Conservation (phyloP, 169 alveolate genomes). For the Plasmodium relictum region DNA sequence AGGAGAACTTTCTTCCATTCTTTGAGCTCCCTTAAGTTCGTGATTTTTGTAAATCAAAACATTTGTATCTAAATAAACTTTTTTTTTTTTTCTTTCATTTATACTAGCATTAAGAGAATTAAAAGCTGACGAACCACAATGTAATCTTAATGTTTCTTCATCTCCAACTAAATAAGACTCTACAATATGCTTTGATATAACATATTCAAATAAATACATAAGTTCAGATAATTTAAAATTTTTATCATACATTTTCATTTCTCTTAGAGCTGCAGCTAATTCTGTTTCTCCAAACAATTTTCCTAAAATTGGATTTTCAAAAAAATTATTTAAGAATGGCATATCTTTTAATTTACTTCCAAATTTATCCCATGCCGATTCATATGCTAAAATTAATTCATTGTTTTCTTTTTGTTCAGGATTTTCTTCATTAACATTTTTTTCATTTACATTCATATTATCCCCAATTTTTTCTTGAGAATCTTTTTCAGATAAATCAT, state of each 20-base stretch:
- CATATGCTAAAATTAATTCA: slow-evolving; percentile 84
- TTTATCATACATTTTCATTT: slow-evolving; percentile 91
- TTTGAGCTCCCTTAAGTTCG: slow-evolving; percentile 88
- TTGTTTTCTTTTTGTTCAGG: slow-evolving; percentile 24
- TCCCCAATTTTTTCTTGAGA: not conserved
- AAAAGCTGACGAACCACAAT: slow-evolving; percentile 91
- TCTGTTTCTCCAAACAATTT: slow-evolving; percentile 91
- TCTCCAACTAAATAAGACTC: slow-evolving; percentile 90
- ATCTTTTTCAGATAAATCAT: not conserved
- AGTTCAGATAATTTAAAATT: slow-evolving; percentile 89
- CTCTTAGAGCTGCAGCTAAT: slow-evolving; percentile 89
- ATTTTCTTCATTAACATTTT: slow-evolving; percentile 1
- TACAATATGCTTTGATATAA: slow-evolving; percentile 91
- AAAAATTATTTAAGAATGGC: slow-evolving; percentile 91
- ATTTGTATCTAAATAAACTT: slow-evolving; percentile 87
- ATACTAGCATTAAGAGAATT: slow-evolving; percentile 88
- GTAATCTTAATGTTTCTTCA: slow-evolving; percentile 86
- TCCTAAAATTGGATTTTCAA: slow-evolving; percentile 89
- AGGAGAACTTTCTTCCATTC: slow-evolving; percentile 87
- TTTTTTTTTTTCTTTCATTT: slow-evolving; percentile 85
- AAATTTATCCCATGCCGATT: slow-evolving; percentile 90
- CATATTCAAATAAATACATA: slow-evolving; percentile 88
- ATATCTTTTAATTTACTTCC: slow-evolving; percentile 90
- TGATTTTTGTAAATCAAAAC: slow-evolving; percentile 88
- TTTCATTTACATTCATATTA: not conserved